phyloP scores from a whole-genome alignment of 345 rosid genomes.

The Noccaea caerulescens region DNA sequence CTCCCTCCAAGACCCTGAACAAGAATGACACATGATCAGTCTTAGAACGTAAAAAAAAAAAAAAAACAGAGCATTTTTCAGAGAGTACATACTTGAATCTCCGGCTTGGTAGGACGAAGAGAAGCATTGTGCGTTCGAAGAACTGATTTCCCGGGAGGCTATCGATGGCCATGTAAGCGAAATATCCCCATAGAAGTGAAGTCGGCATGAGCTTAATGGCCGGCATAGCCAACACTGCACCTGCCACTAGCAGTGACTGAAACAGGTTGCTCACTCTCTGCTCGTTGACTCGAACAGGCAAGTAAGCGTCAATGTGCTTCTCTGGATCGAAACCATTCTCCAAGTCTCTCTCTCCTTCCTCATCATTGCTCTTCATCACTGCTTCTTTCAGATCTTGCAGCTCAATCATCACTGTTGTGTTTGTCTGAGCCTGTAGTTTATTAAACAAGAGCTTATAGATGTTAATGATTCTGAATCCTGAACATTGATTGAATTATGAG shows the following conservation, averaged over 20 bases:
- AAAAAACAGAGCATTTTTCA: slow-evolving; percentile 1
- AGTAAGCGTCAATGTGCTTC: slow-evolving; percentile 76
- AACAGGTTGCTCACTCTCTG: slow-evolving; percentile 80
- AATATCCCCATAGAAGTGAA: slow-evolving; percentile 87
- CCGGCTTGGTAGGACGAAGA: slow-evolving; percentile 60
- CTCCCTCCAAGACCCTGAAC: slow-evolving; percentile 68
- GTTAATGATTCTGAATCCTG: neutral
- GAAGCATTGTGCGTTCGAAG: slow-evolving; percentile 76
- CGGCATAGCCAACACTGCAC: slow-evolving; percentile 66
- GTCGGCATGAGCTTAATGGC: slow-evolving; percentile 78
- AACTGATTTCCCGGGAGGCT: slow-evolving; percentile 91
- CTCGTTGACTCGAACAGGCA: slow-evolving; percentile 86
- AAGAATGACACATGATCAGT: neutral
- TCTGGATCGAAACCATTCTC: slow-evolving; percentile 65
- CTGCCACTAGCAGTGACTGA: slow-evolving; percentile 73
- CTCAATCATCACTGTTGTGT: slow-evolving; percentile 52
- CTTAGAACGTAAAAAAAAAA: neutral
- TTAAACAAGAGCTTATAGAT: neutral
- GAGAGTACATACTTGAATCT: slow-evolving; percentile 58
- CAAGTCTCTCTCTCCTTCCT: slow-evolving; percentile 32
- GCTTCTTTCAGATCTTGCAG: slow-evolving; percentile 74
- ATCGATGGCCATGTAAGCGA: slow-evolving; percentile 89
- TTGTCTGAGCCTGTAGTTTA: slow-evolving; percentile 39
- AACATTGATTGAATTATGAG: neutral
- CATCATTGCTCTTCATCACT: slow-evolving; percentile 52